phyloP scores from a whole-genome alignment of 345 rosid genomes.

The Turnera subulata region DNA sequence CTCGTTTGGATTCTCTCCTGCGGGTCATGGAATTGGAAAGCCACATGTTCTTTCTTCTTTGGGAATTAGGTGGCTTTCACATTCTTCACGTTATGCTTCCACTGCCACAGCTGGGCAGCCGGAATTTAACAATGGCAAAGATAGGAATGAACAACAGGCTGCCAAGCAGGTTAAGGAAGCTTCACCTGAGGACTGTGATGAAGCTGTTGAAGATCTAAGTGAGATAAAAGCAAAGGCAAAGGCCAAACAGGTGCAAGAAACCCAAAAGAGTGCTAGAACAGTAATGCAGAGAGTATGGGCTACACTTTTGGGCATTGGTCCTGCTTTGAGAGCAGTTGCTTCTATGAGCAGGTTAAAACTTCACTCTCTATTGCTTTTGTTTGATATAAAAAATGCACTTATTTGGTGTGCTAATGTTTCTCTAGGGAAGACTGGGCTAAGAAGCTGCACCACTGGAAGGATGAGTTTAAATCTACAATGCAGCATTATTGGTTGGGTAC shows the following conservation, averaged over 20 bases:
- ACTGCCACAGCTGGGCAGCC: constrained; percentile 58
- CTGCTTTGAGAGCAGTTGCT: constrained; percentile 87
- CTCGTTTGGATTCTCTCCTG: constrained; percentile 25
- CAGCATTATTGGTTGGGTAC: constrained; percentile 95
- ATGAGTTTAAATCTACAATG: constrained; percentile 79
- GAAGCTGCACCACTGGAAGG: constrained; percentile 80
- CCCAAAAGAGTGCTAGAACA: constrained; percentile 48
- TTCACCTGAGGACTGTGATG: constrained; percentile 93
- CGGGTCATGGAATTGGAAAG: constrained; percentile 36
- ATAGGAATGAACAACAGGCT: constrained; percentile 39
- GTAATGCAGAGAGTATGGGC: constrained; percentile 53
- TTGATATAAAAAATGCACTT: constrained; percentile 4
- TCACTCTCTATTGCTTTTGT: constrained; percentile 12
- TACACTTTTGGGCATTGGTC: constrained; percentile 74
- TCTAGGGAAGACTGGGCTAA: constrained; percentile 95
- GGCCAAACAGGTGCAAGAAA: constrained; percentile 67
- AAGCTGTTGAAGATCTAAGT: constrained; percentile 86
- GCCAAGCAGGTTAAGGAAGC: constrained; percentile 69
- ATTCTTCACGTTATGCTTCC: constrained; percentile 42
- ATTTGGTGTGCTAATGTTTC: constrained; percentile 12
- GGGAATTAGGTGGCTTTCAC: constrained; percentile 34
- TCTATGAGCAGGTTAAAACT: constrained; percentile 83
- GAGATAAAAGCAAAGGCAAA: constrained; percentile 86
- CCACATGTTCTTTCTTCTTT: constrained; percentile 31
- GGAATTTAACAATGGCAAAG: constrained; percentile 28